phyloP scores from a whole-genome alignment of 495 filamentous ascomycete genomes.

The Cladorrhinum samala region DNA sequence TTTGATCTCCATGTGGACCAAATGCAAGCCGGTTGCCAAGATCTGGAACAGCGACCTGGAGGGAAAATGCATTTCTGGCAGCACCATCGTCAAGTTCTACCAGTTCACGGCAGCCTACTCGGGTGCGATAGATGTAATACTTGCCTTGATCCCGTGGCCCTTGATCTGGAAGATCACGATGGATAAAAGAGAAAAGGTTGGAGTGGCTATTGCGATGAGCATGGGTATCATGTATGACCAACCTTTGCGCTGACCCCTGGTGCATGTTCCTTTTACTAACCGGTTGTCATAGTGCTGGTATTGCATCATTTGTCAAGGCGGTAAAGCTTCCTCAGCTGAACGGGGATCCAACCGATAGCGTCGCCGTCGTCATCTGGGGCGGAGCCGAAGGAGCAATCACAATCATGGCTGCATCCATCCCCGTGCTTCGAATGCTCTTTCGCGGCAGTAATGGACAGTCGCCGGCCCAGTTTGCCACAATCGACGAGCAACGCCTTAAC shows the following conservation, averaged over 20 bases:
- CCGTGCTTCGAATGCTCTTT: slow-evolving; percentile 27
- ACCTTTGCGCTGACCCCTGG: not conserved
- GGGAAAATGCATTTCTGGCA: slow-evolving; percentile 16
- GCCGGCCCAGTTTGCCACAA: not conserved
- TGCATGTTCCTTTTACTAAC: not conserved
- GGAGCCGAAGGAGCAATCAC: slow-evolving; percentile 27
- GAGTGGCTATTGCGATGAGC: slow-evolving; percentile 32
- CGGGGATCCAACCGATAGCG: slow-evolving; percentile 21
- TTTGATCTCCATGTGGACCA: slow-evolving; percentile 22
- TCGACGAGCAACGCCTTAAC: slow-evolving; percentile 4
- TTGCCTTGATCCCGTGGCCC: slow-evolving; percentile 31
- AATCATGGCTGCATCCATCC: slow-evolving; percentile 34
- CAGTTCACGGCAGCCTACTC: slow-evolving; percentile 31
- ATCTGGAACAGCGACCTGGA: slow-evolving; percentile 15
- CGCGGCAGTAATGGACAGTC: not conserved
- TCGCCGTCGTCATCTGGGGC: slow-evolving; percentile 28
- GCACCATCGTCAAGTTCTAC: slow-evolving; percentile 14
- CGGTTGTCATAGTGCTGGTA: slow-evolving; percentile 7
- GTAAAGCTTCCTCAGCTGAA: slow-evolving; percentile 9
- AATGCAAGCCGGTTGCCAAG: slow-evolving; percentile 16
- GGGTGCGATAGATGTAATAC: slow-evolving; percentile 27
- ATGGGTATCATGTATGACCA: slow-evolving; percentile 29
- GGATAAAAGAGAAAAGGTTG: slow-evolving; percentile 24
- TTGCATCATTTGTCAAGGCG: slow-evolving; percentile 20
- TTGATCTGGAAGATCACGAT: slow-evolving; percentile 25